Evolutionary conservation across 1,139 yeast species (phyloP), one percentile per base, ranked within the genome.

Genomic region (Geotrichum restrictum): DNA sequence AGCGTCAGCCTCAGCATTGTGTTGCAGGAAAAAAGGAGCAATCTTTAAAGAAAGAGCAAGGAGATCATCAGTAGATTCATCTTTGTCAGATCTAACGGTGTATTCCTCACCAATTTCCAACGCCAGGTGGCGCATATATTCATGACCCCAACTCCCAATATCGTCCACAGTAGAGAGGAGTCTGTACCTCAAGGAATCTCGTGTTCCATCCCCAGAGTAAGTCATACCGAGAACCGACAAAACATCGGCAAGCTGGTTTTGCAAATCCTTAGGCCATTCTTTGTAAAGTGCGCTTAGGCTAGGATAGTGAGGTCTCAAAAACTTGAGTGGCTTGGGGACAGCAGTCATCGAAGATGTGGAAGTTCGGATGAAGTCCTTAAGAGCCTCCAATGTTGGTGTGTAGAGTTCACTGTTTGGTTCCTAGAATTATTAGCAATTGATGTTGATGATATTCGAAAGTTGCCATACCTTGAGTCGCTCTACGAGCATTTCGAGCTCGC

Each of bases 321-420:
- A 94, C 74, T 94, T 94, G 72, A 93, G 79, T 13, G 99, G 98
- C 69, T 93, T 94, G 45, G 99, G 99, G 45, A 94, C 98, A 1
- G 99, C 99, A 1, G 98, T 94, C 97, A 93, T 93, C 7, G 98
- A 89, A 33, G 97, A 88, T 3, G 98, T 93, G 14, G 98, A 87
- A 50, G 95, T 95, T 62, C 88, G 83, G 63, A 93, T 91, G 63
- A 81, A 81, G 51, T 78, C 80, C 67, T 88, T 89, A 68, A 94
- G 77, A 51, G 83, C 76, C 44, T 77, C 77, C 61, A 94, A 75
- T 29, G 88, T 78, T 18, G 81, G 73, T 46, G 71, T 71, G 64
- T 86, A 85, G 29, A 81, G 74, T 3, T 75, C 71, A 5, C 69
- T 65, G 57, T 82, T 76, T 3, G 77, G 62, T 57, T 80, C 81